These are phyloP conservation scores for Rhizopogon hawkerae DNA, from an alignment of 1,284 basidiomycete genomes.

Conservation along the genomic window DNA sequence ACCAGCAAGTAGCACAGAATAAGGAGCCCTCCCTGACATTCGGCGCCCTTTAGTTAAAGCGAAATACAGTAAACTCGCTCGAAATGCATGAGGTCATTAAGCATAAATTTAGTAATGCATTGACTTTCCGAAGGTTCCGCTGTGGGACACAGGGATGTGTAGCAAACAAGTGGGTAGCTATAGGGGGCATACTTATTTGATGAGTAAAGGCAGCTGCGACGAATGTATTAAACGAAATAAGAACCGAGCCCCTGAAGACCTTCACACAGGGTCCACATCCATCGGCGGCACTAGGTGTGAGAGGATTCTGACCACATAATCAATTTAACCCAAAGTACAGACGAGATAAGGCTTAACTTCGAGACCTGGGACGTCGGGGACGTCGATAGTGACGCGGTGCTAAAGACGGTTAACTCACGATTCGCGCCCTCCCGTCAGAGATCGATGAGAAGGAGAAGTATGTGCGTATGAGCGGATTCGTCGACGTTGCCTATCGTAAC, in stretches of 20 bases:
- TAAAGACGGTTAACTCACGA: background rate
- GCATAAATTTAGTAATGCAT: too few relatives aligned
- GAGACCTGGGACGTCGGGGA: background rate
- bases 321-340: slow-evolving; percentile 1
- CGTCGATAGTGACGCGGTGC: too few relatives aligned
- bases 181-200: too few relatives aligned
- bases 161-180: too few relatives aligned
- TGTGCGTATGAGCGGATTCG: background rate
- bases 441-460: background rate
- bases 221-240: background rate
- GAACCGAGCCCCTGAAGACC: background rate
- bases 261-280: background rate
- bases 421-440: background rate
- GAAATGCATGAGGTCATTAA: too few relatives aligned
- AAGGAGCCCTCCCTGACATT: too few relatives aligned
- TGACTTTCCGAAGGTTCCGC: too few relatives aligned
- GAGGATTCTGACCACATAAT: background rate
- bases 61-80: too few relatives aligned
- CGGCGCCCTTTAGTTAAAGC: too few relatives aligned
- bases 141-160: too few relatives aligned
- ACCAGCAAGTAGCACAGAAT: too few relatives aligned
- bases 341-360: background rate
- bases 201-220: too few relatives aligned
- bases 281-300: background rate
- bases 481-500: background rate